Conservation (phyloP, 305 asterid genomes). For the Solanum aculeatissimum region DNA sequence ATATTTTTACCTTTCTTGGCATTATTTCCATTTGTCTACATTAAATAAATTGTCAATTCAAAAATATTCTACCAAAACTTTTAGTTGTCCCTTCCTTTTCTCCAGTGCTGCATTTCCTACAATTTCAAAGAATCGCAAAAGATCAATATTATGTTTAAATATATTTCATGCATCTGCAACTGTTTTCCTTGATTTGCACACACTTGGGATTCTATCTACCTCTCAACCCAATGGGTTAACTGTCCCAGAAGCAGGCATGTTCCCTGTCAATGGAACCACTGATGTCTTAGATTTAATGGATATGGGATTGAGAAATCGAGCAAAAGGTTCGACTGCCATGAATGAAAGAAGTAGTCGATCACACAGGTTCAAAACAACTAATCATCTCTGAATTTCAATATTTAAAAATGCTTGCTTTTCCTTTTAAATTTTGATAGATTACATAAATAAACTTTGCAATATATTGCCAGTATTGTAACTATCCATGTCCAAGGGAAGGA, state of each 20-base stretch:
- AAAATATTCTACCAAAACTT: neutral
- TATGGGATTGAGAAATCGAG: conserved; percentile 57
- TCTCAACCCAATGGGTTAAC: conserved; percentile 58
- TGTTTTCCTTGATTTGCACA: conserved; percentile 52
- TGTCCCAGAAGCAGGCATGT: conserved; percentile 71
- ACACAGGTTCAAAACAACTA: conserved; percentile 39
- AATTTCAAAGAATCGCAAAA: neutral
- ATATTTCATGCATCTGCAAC: neutral
- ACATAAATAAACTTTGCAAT: neutral
- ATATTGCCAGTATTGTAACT: conserved; percentile 44
- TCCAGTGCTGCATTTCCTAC: neutral
- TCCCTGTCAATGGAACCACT: conserved; percentile 31
- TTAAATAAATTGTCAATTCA: neutral
- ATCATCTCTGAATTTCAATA: neutral
- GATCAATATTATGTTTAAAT: neutral
- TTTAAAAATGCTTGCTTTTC: neutral
- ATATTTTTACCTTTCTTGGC: neutral
- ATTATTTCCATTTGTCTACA: neutral
- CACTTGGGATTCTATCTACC: conserved; percentile 55
- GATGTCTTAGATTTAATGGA: conserved; percentile 60
- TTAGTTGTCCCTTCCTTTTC: neutral
- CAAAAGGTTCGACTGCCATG: conserved; percentile 60
- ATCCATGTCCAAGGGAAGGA: conserved; percentile 56
- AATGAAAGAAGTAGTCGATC: conserved; percentile 86
- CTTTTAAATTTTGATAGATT: neutral